Percentiles rank a stretch among this genome's conserved stretches.
Evolutionary conservation across 495 filamentous ascomycete species (phyloP).

Genomic region (Hypomontagnella submonticulosa): DNA sequence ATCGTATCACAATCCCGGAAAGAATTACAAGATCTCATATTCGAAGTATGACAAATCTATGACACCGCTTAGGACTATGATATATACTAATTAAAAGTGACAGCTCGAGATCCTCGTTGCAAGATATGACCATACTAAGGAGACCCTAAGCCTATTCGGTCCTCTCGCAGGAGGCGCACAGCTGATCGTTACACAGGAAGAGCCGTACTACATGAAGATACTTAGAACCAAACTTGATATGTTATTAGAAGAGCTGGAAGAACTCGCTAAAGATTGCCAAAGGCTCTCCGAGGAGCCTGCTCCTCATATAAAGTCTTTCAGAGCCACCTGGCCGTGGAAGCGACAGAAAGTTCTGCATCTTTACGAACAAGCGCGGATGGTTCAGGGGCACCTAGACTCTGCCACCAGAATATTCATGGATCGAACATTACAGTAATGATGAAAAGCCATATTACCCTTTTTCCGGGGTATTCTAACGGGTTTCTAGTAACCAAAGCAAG

Average conservation of each 20-base stretch:
- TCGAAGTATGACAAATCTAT: slow-evolving; percentile 2
- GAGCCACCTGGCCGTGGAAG: slow-evolving; percentile 5
- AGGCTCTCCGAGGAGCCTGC: background rate
- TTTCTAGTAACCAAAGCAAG: slow-evolving; percentile 1
- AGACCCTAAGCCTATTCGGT: background rate
- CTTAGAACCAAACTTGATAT: background rate
- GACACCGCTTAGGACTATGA: background rate
- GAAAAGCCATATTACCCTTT: background rate
- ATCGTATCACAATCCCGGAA: background rate
- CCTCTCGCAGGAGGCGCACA: background rate
- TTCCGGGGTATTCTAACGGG: background rate
- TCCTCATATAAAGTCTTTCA: slow-evolving; percentile 1
- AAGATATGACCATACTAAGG: slow-evolving; percentile 1
- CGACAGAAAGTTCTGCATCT: background rate
- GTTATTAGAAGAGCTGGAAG: background rate
- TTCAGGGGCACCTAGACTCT: slow-evolving; percentile 6
- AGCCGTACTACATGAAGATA: slow-evolving; percentile 10
- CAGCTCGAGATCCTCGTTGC: slow-evolving; percentile 1
- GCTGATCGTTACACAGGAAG: background rate
- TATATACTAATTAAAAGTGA: background rate
- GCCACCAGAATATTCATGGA: slow-evolving; percentile 9
- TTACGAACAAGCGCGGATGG: background rate
- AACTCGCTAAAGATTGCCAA: slow-evolving; percentile 5
- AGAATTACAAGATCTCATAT: slow-evolving; percentile 5
- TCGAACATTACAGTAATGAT: slow-evolving; percentile 7